Conservation (phyloP, 2,329 filamentous ascomycete species). For the Neonectria coccinea region DNA sequence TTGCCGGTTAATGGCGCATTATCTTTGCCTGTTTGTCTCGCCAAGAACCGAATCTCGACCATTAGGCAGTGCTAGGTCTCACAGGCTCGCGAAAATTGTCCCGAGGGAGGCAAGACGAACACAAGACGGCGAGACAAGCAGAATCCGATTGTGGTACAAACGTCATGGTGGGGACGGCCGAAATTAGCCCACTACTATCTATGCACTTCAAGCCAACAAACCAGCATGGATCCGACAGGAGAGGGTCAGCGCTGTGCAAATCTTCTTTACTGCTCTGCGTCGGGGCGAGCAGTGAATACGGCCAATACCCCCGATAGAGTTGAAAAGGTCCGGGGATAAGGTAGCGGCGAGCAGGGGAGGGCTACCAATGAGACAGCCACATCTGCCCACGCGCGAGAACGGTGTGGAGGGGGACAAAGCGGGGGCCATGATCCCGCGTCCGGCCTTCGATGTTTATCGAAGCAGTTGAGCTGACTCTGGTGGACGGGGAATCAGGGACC, state of each 20-base stretch:
- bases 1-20: background rate
- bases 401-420: constrained; percentile 23
- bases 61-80: constrained; percentile 1
- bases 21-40: too few relatives aligned
- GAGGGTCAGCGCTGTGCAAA: constrained; percentile 17
- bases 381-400: constrained; percentile 39
- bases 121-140: background rate
- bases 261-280: constrained; percentile 21
- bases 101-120: constrained; percentile 10
- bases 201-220: background rate
- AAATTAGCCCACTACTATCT: constrained; percentile 1
- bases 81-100: constrained; percentile 5
- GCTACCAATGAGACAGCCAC: constrained; percentile 33
- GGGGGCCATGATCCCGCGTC: constrained; percentile 23
- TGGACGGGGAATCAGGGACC: constrained; percentile 31
- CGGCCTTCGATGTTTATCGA: constrained; percentile 34
- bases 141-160: background rate
- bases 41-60: background rate
- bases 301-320: constrained; percentile 35
- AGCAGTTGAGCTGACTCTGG: constrained; percentile 17
- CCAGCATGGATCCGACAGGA: constrained; percentile 16
- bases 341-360: constrained; percentile 30
- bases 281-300: constrained; percentile 30
- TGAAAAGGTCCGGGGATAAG: constrained; percentile 25
- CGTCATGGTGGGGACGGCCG: constrained; percentile 10